A percentile compares a stretch with the other conserved stretches of the same genome.
Conservation (phyloP, 192 early-diverging fungal species). For the Coemansia sp. region DNA sequence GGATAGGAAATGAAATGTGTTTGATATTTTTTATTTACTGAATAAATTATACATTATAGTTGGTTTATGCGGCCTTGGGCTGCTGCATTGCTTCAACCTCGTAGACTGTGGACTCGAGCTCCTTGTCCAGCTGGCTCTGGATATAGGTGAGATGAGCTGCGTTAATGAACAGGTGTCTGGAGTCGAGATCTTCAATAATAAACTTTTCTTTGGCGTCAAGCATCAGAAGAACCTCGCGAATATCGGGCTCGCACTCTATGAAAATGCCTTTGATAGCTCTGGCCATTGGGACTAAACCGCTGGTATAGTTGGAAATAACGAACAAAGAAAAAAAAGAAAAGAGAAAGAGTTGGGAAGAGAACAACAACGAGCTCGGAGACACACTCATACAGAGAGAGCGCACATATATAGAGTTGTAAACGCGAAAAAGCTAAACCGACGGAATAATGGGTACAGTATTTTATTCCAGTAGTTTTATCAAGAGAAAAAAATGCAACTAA, state of each 20-base stretch:
- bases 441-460: too few relatives aligned
- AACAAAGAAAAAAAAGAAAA: too few relatives aligned
- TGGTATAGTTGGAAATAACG: too few relatives aligned
- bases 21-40: too few relatives aligned
- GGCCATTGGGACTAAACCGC: slow-evolving; percentile 26
- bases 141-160: slow-evolving; percentile 60
- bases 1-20: slow-evolving; percentile 1
- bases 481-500: slow-evolving; percentile 1
- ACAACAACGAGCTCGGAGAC: too few relatives aligned
- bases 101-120: slow-evolving; percentile 76
- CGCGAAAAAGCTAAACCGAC: too few relatives aligned
- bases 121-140: slow-evolving; percentile 65
- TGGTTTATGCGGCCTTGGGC: neutral
- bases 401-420: too few relatives aligned
- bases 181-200: slow-evolving; percentile 84
- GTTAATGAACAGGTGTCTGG: slow-evolving; percentile 78
- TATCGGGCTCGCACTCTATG: slow-evolving; percentile 73
- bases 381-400: too few relatives aligned
- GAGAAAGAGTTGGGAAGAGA: too few relatives aligned
- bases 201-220: slow-evolving; percentile 71
- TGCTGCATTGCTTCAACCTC: slow-evolving; percentile 45
- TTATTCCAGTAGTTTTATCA: too few relatives aligned
- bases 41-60: neutral
- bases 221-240: slow-evolving; percentile 73
- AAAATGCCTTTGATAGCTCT: slow-evolving; percentile 55